Evolutionary conservation across 257 asterid genomes (phyloP).

Genomic region (Coffea canephora): DNA sequence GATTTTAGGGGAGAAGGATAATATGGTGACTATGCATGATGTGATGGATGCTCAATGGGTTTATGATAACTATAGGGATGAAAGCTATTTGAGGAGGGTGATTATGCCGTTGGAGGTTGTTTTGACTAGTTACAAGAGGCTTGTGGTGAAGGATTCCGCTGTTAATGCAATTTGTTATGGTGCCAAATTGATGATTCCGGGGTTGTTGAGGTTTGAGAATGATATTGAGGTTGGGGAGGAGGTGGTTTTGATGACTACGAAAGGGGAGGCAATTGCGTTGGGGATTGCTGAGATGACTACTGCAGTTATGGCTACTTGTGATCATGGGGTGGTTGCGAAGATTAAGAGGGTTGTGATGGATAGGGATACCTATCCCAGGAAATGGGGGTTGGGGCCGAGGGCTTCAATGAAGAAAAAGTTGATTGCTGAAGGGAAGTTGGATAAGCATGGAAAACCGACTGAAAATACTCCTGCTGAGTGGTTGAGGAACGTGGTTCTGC

Average conservation of each 20-base stretch:
- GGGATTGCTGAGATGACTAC: slow-evolving; percentile 98
- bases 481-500: slow-evolving; percentile 74
- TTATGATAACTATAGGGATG: slow-evolving; percentile 77
- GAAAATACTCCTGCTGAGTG: slow-evolving; percentile 79
- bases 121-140: slow-evolving; percentile 84
- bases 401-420: slow-evolving; percentile 91
- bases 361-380: slow-evolving; percentile 94
- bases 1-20: slow-evolving; percentile 89
- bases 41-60: slow-evolving; percentile 95
- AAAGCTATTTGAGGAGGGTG: slow-evolving; percentile 82
- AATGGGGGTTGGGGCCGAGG: slow-evolving; percentile 96
- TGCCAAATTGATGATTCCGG: slow-evolving; percentile 92
- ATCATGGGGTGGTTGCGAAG: slow-evolving; percentile 91
- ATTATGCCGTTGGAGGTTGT: slow-evolving; percentile 89
- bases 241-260: slow-evolving; percentile 84
- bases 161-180: slow-evolving; percentile 95
- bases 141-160: slow-evolving; percentile 89
- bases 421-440: slow-evolving; percentile 83
- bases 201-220: slow-evolving; percentile 87
- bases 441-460: slow-evolving; percentile 78
- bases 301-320: slow-evolving; percentile 92
- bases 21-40: slow-evolving; percentile 96
- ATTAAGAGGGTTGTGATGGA: slow-evolving; percentile 99
- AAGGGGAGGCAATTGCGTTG: slow-evolving; percentile 88
- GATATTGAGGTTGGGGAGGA: slow-evolving; percentile 85